Base-by-base conservation (phyloP, 176 grass and related monocot genomes). In the Pharus latifolius region DNA sequence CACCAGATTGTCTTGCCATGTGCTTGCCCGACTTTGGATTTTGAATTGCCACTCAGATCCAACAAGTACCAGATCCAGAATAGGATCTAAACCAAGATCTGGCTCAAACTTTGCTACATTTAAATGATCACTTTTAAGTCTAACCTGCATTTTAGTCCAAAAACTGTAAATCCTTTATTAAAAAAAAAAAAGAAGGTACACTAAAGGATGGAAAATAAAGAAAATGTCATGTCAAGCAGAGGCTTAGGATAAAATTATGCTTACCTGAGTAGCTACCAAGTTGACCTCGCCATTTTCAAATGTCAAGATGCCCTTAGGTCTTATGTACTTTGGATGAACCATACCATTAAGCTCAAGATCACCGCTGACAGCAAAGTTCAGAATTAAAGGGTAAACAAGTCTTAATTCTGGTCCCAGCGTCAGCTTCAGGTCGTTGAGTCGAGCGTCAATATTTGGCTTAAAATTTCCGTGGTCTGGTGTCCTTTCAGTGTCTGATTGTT, bases 281-380 rank as follows among this genome's bases (percentile, higher is more conserved):
- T 98, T 98, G 81, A 98, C 86, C 69, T 93, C 84, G 23, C 94
- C 94, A 32, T 98, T 98, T 88, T 98, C 94, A 83, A 98, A 98
- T 60, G 83, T 81, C 63, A 98, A 93, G 69, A 85, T 55, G 49
- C 94, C 94, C 63, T 83, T 98, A n/a, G 94, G 94, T 66, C 87
- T 92, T 71, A 98, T 93, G 78, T 83, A 76, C 83, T 98, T 93
- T 37, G 87, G 84, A 82, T 93, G 86, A 77, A 85, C 78, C 89
- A 85, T 83, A 72, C 95, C 95, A 85, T 83, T 86, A 65, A 98
- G 81, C 67, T 93, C 95, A 58, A 98, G 78, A 40, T 98, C 90
- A 65, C 95, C 90, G 48, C 87, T 93, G 35, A 93, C 95, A 32
- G 87, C 95, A 49, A 98, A 98, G 54, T 98, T 98, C 45, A 98